Conservation (phyloP, 805 yeast genomes). For the Nakazawaea molendinolei region DNA sequence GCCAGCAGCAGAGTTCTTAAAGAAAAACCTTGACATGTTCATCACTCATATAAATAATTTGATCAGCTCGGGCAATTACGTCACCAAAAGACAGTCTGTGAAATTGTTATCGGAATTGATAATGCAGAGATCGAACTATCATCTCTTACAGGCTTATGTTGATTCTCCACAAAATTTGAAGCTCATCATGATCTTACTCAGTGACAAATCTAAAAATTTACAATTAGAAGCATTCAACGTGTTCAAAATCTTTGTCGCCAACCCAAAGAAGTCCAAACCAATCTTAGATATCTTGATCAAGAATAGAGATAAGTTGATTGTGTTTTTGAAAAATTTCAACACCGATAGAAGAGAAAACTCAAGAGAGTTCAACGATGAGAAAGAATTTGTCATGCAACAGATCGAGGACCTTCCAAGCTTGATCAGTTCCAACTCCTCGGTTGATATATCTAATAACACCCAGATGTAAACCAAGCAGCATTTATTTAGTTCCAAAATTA, state of each 20-base stretch:
- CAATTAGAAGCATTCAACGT: conserved; percentile 90
- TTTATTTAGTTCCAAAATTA: not conserved
- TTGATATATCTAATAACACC: not conserved
- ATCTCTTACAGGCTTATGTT: conserved; percentile 69
- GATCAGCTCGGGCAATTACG: conserved; percentile 76
- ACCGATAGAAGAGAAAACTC: conserved; percentile 52
- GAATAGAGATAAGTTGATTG: conserved; percentile 70
- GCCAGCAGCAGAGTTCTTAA: conserved; percentile 65
- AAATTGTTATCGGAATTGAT: conserved; percentile 70
- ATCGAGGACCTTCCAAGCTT: conserved; percentile 68
- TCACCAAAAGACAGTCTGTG: conserved; percentile 85
- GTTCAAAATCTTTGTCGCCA: conserved; percentile 93
- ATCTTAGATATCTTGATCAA: conserved; percentile 77
- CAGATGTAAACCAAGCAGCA: not conserved
- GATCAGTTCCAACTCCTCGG: conserved; percentile 12
- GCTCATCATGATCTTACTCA: conserved; percentile 74
- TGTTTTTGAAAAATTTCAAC: conserved; percentile 61
- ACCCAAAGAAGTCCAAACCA: conserved; percentile 80
- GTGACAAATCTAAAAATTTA: conserved; percentile 84
- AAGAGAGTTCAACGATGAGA: conserved; percentile 65
- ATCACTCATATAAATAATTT: conserved; percentile 58
- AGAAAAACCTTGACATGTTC: conserved; percentile 49
- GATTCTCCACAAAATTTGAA: conserved; percentile 79
- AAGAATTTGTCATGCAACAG: conserved; percentile 70
- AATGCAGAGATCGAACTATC: conserved; percentile 61